Base-by-base conservation (phyloP, 192 early-diverging fungal species). In the Linderina pennispora region DNA sequence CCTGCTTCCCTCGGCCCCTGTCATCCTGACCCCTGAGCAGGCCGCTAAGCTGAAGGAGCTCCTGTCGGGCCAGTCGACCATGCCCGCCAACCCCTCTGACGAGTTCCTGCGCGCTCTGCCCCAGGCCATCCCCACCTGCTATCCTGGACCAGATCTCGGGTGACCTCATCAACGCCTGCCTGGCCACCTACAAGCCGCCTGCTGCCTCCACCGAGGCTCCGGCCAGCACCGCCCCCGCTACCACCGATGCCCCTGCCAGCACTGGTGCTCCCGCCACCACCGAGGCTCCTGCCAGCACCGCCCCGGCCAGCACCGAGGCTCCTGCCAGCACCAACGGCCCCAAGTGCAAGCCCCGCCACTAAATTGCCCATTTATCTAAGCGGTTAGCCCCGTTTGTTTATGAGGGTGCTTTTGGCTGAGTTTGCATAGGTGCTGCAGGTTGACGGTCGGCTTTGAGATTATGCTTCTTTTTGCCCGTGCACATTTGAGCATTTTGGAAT, bases 81-180 rank as follows among this genome's bases (percentile, higher is more conserved):
- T 68, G 53, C 65, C 65, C 16, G 65, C 28, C 23, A 56, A 48
- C 52, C 65, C 65, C 28, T 45, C 54, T 23, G 65, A 68, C 21
- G 65, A 43, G 6, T 61, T 68, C 58, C 48, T 68, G 18, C 34
- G 32, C 7, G 53, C 57, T 15, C 53, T 56, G 13, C 62, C 62
- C 44, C 44, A 40, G 35, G 54, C 54, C 41, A 49, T 65, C 42
- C 57, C 72, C 50, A 48, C 61, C 50, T 40, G 40, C 64, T 21
- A 48, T 68, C 36, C 53, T 76, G 18, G 25, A 48, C 45, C 1
- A 48, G 22, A 43, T 62, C 20, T 51, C 45, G 16, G 61, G 65
- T 23, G 36, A 48, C 31, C 35, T 53, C 13, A 63, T 68, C 20
- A 50, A 28, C 17, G 50, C 51, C 43, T 44, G 38, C 46, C 43